These are phyloP conservation scores for Daedalea quercina DNA, from an alignment of 768 basidiomycete species.

Conservation along the genomic window DNA sequence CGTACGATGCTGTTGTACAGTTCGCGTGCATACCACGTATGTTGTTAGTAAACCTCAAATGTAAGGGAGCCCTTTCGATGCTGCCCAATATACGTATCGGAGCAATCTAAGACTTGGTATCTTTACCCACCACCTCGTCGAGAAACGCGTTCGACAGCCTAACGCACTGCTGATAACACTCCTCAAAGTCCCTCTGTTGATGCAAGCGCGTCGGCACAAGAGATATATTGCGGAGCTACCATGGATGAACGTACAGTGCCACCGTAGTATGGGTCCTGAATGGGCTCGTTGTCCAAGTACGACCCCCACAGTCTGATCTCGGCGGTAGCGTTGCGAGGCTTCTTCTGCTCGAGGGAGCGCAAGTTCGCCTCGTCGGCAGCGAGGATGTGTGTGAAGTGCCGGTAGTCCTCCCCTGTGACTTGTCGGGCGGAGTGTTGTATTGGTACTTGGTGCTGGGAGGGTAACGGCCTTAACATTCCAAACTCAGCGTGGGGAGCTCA, in stretches of 20 bases:
- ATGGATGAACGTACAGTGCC: slow-evolving; percentile 39
- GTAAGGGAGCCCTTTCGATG: too few relatives aligned
- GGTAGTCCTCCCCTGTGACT: slow-evolving; percentile 60
- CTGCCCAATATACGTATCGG: too few relatives aligned
- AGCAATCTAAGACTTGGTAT: neutral
- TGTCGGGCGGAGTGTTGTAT: slow-evolving; percentile 68
- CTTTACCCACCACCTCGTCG: slow-evolving; percentile 46
- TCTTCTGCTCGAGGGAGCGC: slow-evolving; percentile 47
- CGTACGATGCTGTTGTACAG: too few relatives aligned
- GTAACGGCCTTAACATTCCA: neutral
- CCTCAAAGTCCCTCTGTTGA: slow-evolving; percentile 62
- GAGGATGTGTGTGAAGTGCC: slow-evolving; percentile 74
- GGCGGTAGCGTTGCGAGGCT: slow-evolving; percentile 46
- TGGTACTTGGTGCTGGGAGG: slow-evolving; percentile 59
- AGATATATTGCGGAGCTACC: neutral
- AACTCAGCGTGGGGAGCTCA: neutral
- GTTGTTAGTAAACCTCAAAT: too few relatives aligned
- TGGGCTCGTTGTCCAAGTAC: slow-evolving; percentile 61
- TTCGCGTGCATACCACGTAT: too few relatives aligned
- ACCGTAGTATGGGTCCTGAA: slow-evolving; percentile 85
- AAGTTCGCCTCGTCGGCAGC: slow-evolving; percentile 80
- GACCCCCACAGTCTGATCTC: slow-evolving; percentile 76
- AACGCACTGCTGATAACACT: slow-evolving; percentile 72
- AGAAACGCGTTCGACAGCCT: slow-evolving; percentile 73
- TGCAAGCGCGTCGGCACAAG: neutral